phyloP scores from a whole-genome alignment of 2,329 filamentous ascomycete species.

The Blumeriella jaapii region DNA sequence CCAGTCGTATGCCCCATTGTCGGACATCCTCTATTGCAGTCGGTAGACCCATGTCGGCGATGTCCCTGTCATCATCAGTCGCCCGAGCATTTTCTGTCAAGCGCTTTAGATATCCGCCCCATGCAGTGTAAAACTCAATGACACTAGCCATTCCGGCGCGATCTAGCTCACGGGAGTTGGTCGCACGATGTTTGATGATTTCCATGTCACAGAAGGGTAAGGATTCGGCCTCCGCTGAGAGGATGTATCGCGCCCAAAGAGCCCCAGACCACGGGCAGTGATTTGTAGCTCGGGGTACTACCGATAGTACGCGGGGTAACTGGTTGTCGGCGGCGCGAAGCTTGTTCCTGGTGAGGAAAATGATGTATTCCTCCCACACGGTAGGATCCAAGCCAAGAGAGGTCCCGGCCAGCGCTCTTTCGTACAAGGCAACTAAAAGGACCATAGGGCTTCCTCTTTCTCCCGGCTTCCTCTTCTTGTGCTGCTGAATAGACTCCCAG shows the following conservation, averaged over 20 bases:
- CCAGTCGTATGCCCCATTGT: slow-evolving; percentile 60
- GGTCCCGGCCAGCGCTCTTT: slow-evolving; percentile 54
- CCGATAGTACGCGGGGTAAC: slow-evolving; percentile 46
- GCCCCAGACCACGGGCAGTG: slow-evolving; percentile 91
- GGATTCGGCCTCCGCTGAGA: slow-evolving; percentile 70
- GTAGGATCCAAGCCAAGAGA: slow-evolving; percentile 62
- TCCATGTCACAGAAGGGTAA: slow-evolving; percentile 72
- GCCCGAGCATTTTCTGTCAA: slow-evolving; percentile 65
- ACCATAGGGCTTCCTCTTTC: slow-evolving; percentile 35
- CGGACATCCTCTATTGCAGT: slow-evolving; percentile 79
- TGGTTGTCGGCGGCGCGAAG: slow-evolving; percentile 26
- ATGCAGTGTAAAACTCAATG: slow-evolving; percentile 82
- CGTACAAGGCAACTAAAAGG: slow-evolving; percentile 57
- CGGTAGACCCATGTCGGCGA: slow-evolving; percentile 80
- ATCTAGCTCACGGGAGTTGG: slow-evolving; percentile 73
- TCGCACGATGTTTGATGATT: slow-evolving; percentile 84
- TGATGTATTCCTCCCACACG: slow-evolving; percentile 67
- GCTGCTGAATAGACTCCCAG: slow-evolving; percentile 63
- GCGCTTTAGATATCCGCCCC: slow-evolving; percentile 88
- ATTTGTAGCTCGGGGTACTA: slow-evolving; percentile 69
- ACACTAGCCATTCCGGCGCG: slow-evolving; percentile 78
- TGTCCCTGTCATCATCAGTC: slow-evolving; percentile 72
- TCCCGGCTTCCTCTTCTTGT: slow-evolving; percentile 39
- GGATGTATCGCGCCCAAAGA: slow-evolving; percentile 81
- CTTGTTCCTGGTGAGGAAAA: slow-evolving; percentile 20